phyloP scores from a whole-genome alignment of 768 basidiomycete genomes.

The Erythrobasidium yunnanense region DNA sequence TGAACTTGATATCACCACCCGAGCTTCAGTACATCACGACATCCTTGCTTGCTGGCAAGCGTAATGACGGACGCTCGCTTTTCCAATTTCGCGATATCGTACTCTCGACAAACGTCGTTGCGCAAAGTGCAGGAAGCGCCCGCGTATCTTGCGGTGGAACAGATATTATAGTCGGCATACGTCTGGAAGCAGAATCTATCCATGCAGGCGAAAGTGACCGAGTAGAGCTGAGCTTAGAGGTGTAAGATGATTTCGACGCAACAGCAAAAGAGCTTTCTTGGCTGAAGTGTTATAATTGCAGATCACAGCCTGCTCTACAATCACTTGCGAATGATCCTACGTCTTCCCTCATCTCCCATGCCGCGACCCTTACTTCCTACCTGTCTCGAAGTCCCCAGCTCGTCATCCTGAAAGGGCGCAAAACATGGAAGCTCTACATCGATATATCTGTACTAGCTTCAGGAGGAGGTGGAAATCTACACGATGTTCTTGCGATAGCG shows the following conservation, averaged over 20 bases:
- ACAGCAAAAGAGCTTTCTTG: neutral
- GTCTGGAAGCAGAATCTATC: constrained; percentile 17
- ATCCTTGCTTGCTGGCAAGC: neutral
- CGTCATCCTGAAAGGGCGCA: constrained; percentile 15
- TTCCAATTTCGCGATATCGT: constrained; percentile 11
- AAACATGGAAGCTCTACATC: constrained; percentile 20
- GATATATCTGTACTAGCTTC: constrained; percentile 15
- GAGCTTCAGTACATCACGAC: constrained; percentile 9
- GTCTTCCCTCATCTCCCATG: constrained; percentile 1
- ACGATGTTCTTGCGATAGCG: constrained; percentile 21
- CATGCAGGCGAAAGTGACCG: neutral
- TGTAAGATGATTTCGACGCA: too few species aligned
- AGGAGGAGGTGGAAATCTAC: constrained; percentile 25
- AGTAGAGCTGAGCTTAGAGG: constrained; percentile 2
- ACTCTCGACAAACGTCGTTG: constrained; percentile 5
- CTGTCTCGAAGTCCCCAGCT: constrained; percentile 19
- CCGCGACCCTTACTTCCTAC: neutral
- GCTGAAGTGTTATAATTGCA: neutral
- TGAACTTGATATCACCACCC: neutral
- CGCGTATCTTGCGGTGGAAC: constrained; percentile 18
- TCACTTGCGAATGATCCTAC: constrained; percentile 21
- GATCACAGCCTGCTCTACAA: constrained; percentile 21
- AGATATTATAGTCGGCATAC: constrained; percentile 19
- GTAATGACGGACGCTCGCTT: constrained; percentile 14
- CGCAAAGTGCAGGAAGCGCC: constrained; percentile 18